Conservation (phyloP, 2,329 filamentous ascomycete species). For the Penicillium sp. region DNA sequence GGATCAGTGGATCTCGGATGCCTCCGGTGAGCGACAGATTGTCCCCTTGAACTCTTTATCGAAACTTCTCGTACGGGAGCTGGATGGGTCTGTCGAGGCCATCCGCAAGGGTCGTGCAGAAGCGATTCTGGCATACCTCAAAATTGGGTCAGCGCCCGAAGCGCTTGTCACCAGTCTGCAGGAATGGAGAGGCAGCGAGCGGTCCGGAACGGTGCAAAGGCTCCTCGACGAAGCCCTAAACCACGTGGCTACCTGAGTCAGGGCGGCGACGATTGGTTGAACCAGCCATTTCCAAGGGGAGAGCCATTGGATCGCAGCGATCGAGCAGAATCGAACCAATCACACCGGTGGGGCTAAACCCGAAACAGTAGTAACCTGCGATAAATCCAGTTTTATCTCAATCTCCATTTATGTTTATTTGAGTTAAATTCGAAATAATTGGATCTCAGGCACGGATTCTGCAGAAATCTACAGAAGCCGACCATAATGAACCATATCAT, state of each 20-base stretch:
- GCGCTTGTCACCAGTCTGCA: slow-evolving; percentile 24
- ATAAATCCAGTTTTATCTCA: not conserved
- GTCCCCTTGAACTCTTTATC: slow-evolving; percentile 31
- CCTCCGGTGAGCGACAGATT: slow-evolving; percentile 27
- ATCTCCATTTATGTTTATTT: not conserved
- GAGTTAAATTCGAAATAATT: not conserved
- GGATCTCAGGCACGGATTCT: not conserved
- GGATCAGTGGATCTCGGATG: slow-evolving; percentile 23
- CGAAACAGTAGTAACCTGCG: not conserved
- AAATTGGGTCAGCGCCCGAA: slow-evolving; percentile 23
- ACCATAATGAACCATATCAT: not conserved
- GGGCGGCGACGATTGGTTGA: not conserved
- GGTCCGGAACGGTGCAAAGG: slow-evolving; percentile 41
- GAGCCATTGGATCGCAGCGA: not conserved
- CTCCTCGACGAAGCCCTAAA: slow-evolving; percentile 35
- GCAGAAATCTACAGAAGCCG: not conserved
- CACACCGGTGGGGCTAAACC: not conserved
- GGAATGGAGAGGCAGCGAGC: slow-evolving; percentile 42
- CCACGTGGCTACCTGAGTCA: slow-evolving; percentile 9
- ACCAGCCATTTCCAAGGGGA: not conserved
- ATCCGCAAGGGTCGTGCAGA: slow-evolving; percentile 42
- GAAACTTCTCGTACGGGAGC: slow-evolving; percentile 34
- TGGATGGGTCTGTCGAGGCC: slow-evolving; percentile 38
- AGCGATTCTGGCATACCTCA: slow-evolving; percentile 36
- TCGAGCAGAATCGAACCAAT: not conserved